These are phyloP conservation scores for Gorgonomyces haynaldii DNA, from an alignment of 192 early-diverging fungal genomes.

Conservation along the genomic window DNA sequence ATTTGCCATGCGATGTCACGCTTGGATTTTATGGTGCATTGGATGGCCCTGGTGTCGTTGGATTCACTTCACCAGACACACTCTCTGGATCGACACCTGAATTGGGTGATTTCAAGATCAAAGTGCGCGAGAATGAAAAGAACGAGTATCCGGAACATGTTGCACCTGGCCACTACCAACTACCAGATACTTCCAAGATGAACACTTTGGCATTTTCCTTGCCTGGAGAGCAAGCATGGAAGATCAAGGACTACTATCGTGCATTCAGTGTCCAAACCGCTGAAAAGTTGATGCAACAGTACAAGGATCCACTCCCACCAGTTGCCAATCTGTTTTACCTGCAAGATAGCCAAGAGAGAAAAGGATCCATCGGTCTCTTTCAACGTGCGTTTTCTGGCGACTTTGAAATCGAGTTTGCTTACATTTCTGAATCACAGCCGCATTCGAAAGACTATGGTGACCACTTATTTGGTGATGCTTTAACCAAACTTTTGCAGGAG, in stretches of 20 bases:
- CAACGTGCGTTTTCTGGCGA: constrained; percentile 50
- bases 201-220: too few species aligned
- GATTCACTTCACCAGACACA: too few species aligned
- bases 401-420: constrained; percentile 29
- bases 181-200: constrained; percentile 9
- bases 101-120: constrained; percentile 7
- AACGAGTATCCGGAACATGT: constrained; percentile 4
- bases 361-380: constrained; percentile 44
- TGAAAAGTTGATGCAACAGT: constrained; percentile 6
- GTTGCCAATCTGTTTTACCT: constrained; percentile 17
- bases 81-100: constrained; percentile 7
- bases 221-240: constrained; percentile 33
- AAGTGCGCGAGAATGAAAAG: constrained; percentile 1
- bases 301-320: constrained; percentile 7
- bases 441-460: background rate
- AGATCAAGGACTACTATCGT: constrained; percentile 33
- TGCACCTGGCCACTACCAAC: constrained; percentile 8
- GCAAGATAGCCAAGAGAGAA: constrained; percentile 11
- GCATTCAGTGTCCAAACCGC: constrained; percentile 16
- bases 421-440: too few species aligned
- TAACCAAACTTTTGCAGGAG: constrained; percentile 24
- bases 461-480: constrained; percentile 10
- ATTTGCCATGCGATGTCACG: constrained; percentile 24
- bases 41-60: constrained; percentile 40
- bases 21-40: constrained; percentile 69